phyloP scores from a whole-genome alignment of 1,139 yeast species.

The Magnusiomyces ingens region DNA sequence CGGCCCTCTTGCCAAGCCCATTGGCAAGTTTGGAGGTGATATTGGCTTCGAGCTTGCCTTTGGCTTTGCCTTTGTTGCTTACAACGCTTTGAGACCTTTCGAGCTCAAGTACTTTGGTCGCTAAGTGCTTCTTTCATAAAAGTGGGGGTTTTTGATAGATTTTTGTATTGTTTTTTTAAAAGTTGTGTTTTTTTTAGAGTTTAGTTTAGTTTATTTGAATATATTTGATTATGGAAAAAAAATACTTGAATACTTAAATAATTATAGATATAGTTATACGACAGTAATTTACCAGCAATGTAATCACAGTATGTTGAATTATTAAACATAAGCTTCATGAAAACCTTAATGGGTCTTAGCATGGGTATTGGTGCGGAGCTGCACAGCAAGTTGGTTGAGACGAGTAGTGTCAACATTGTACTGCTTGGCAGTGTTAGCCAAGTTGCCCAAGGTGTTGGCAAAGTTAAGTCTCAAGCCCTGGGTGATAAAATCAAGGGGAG shows the following conservation, averaged over 20 bases:
- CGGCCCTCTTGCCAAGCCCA: constrained; percentile 57
- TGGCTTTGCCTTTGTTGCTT: constrained; percentile 62
- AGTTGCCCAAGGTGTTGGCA: constrained; percentile 14
- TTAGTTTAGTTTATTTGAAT: too few relatives aligned
- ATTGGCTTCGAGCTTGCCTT: constrained; percentile 78
- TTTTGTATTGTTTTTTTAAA: too few relatives aligned
- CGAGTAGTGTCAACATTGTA: constrained; percentile 19
- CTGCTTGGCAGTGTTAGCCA: constrained; percentile 16
- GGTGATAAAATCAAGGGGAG: constrained; percentile 18
- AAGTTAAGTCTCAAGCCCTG: constrained; percentile 14
- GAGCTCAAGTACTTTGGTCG: constrained; percentile 38
- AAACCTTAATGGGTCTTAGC: too few relatives aligned
- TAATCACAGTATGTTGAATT: too few relatives aligned
- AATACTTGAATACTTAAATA: too few relatives aligned
- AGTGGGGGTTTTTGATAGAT: too few relatives aligned
- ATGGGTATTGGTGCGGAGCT: constrained; percentile 8
- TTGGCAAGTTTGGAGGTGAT: constrained; percentile 75
- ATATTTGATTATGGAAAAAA: too few relatives aligned
- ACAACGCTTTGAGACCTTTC: constrained; percentile 54
- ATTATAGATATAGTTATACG: too few relatives aligned
- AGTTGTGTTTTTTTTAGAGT: too few relatives aligned
- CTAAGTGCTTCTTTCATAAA: too few relatives aligned
- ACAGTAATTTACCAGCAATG: too few relatives aligned
- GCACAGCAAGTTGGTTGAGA: constrained; percentile 11
- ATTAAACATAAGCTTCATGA: too few relatives aligned